Evolutionary conservation across 306 rosid genomes (phyloP), one percentile per base, ranked within the genome.

Genomic region (Cicer judaicum): DNA sequence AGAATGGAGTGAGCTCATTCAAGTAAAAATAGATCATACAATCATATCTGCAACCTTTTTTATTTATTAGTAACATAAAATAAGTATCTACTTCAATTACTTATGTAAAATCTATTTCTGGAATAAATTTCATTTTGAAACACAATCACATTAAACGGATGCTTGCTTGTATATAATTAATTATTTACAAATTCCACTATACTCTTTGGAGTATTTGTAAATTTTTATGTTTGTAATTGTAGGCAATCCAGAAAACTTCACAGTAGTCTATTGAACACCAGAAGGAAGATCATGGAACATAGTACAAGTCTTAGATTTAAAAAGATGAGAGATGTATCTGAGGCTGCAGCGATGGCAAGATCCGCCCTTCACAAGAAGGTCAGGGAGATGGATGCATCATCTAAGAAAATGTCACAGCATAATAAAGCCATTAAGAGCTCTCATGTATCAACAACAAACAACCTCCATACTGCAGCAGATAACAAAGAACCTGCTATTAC

Each of bases 241-340:
- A 94, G 99, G 89, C 85, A 73, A 74, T 92, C 99, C 55, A 88
- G 80, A 80, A 81, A 41, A 70, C 92, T 90, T 67, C 77, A 94
- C 76, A 84, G 73, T 72, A 88, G 81, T 49, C 75, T 94, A 16
- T 75, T 90, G 87, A 80, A 69, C 73, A 80, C 89, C 72, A 80
- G 57, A 83, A 90, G 85, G 80, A 90, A 87, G 85, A 86, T 87
- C 56, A 57, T 24, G 71, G 85, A 88, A 83, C 90, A 94, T 64
- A 62, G 81, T 61, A 68, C 82, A 41, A 77, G 85, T 70, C 83
- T 83, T 74, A 82, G 85, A 44, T 76, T 72, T 36, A 85, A 80
- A 81, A 90, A 92, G 82, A 78, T 89, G 87, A 84, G 80, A 84
- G 85, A 86, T 68, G 82, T 92, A 72, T 79, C 93, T 2, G 88